Evolutionary conservation across 2,329 filamentous ascomycete species (phyloP).

Genomic region (Coccinonectria pachysandricola): DNA sequence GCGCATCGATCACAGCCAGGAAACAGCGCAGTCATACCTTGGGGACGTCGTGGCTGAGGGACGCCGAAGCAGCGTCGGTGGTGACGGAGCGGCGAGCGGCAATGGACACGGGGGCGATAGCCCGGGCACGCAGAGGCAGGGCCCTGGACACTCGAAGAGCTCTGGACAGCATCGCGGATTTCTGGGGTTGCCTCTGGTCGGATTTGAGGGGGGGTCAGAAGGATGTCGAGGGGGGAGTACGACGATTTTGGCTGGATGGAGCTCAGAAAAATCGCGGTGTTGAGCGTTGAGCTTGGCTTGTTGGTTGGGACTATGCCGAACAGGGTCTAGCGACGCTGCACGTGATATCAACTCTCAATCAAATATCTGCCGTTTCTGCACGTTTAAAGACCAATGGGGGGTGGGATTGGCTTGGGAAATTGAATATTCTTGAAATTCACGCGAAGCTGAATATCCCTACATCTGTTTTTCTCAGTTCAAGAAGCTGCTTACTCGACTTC

Average conservation of each 20-base stretch:
- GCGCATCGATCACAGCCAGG: conserved; percentile 4
- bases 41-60: conserved; percentile 65
- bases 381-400: no score
- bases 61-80: conserved; percentile 86
- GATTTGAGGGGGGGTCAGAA: conserved; percentile 18
- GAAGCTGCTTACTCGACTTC: no score
- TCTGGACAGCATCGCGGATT: conserved; percentile 56
- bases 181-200: conserved; percentile 23
- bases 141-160: conserved; percentile 52
- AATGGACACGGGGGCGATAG: conserved; percentile 33
- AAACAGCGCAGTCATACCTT: conserved; percentile 29
- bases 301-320: conserved; percentile 26
- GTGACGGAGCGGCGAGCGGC: conserved; percentile 74
- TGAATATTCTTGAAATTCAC: no score
- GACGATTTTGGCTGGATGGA: conserved; percentile 23
- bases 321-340: conserved; percentile 14
- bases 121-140: conserved; percentile 44
- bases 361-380: background rate
- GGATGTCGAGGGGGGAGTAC: conserved; percentile 21
- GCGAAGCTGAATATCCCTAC: no score
- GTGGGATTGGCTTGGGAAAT: no score
- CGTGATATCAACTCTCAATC: conserved; percentile 8
- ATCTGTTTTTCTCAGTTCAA: no score
- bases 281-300: conserved; percentile 31
- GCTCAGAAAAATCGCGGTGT: conserved; percentile 36